These are phyloP conservation scores for Lachancea cidri DNA, from an alignment of 805 yeast genomes.

Conservation along the genomic window DNA sequence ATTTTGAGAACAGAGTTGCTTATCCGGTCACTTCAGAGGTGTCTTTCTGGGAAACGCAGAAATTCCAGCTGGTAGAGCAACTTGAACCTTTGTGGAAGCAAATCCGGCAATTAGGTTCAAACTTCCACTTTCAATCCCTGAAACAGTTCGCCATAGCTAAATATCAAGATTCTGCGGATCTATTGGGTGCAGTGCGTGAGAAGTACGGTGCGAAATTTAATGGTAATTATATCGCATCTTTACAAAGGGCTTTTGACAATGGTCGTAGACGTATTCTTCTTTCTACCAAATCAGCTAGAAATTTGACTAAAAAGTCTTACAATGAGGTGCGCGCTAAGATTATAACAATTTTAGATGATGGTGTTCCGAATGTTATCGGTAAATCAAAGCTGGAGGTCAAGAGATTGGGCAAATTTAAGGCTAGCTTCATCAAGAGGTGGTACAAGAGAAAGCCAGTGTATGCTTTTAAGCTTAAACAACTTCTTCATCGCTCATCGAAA, in stretches of 20 bases:
- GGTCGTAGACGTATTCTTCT: no score
- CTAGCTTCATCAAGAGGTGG: neutral
- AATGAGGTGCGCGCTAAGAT: no score
- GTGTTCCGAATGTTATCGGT: neutral
- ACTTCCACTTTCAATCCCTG: neutral
- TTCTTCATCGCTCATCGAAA: neutral
- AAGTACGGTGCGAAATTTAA: no score
- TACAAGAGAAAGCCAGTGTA: neutral
- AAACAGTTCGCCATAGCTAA: neutral
- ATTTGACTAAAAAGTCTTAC: no score
- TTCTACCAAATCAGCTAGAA: neutral
- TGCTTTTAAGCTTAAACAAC: neutral
- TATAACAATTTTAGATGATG: neutral
- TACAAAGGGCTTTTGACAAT: no score
- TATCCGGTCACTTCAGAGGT: constrained; percentile 6
- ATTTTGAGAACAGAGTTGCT: constrained; percentile 9
- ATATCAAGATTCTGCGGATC: neutral
- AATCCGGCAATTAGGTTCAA: neutral
- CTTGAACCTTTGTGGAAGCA: neutral
- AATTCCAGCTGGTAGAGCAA: neutral
- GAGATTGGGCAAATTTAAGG: neutral
- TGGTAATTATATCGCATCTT: no score
- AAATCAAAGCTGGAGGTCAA: neutral
- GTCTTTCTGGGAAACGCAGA: constrained; percentile 5
- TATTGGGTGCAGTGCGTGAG: neutral